These are phyloP conservation scores for Furcasterigmium furcatum DNA, from an alignment of 2,329 filamentous ascomycete genomes.

Conservation along the genomic window DNA sequence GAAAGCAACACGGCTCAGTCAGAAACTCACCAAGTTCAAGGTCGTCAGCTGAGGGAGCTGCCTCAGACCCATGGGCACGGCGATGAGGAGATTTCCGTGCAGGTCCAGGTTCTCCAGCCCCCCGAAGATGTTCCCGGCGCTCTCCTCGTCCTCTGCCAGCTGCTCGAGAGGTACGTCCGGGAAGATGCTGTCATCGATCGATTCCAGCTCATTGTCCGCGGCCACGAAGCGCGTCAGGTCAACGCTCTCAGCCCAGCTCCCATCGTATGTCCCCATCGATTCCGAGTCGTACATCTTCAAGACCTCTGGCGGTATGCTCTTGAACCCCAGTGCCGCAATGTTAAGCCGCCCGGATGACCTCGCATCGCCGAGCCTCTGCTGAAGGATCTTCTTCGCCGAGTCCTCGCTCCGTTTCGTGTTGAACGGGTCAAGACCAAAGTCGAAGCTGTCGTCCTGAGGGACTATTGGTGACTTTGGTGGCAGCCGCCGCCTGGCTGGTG, in stretches of 20 bases:
- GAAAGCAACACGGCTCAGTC: neutral
- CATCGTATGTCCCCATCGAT: conserved; percentile 56
- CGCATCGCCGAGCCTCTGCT: conserved; percentile 69
- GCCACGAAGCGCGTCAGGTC: conserved; percentile 82
- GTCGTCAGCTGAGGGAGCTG: conserved; percentile 71
- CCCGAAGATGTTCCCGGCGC: conserved; percentile 72
- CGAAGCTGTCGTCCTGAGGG: conserved; percentile 37
- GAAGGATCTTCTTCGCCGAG: conserved; percentile 63
- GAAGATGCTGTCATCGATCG: conserved; percentile 71
- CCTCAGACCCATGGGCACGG: conserved; percentile 72
- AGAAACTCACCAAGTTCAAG: conserved; percentile 76
- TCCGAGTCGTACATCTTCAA: conserved; percentile 88
- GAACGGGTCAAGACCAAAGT: conserved; percentile 66
- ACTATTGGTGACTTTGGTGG: conserved; percentile 29
- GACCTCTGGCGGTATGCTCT: conserved; percentile 77
- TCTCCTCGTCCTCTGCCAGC: conserved; percentile 61
- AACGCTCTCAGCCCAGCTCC: conserved; percentile 87
- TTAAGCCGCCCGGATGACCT: conserved; percentile 80
- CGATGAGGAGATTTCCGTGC: conserved; percentile 75
- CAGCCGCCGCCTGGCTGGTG: neutral
- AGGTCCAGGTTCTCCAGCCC: conserved; percentile 79
- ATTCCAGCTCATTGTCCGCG: conserved; percentile 84
- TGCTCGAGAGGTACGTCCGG: conserved; percentile 64
- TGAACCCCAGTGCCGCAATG: conserved; percentile 79
- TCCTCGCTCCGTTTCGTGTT: conserved; percentile 59